Evolutionary conservation across 129 eudicot species (phyloP), one percentile per base, ranked within the genome.

Genomic region (Arctium lappa): DNA sequence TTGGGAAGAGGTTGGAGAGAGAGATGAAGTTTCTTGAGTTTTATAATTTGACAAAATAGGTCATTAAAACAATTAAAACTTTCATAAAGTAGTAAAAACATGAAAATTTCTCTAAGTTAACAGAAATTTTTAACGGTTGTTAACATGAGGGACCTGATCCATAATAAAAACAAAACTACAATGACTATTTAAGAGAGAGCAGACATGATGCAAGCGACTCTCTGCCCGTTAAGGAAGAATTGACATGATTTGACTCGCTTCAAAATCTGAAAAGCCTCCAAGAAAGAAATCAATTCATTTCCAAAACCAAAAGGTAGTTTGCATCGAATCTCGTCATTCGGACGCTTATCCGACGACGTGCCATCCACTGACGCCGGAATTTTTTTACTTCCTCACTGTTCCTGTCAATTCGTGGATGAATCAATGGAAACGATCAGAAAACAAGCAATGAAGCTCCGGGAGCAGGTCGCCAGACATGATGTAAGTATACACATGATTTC

Each of bases 391-490:
- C 75, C 29, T 40, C 68, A 2, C 5, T 32, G 7, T 16, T 74
- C 62, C 11, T 18, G 27, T 37, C 76, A 78, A 40, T 71, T 74
- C 31, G 78, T 68, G 69, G 73, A 92, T 46, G 56, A 10, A 92
- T 46, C 15, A 46, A 46, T 93, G 97, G 97, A 93, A 33, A 89
- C 97, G 40, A 87, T 93, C 87, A 90, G 94, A 78, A 93, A 93
- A 85, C 97, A 93, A 84, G 97, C 97, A 27, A 83, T 94, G 30
- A 93, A 86, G 90, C 91, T 93, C 88, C 88, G 94, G 60, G 97
- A 92, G 80, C 97, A 92, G 79, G 97, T 92, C 53, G 94, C 97
- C 76, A 85, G 89, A 78, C 97, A 90, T 74, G 94, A 92, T 50
- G 56, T 93, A 92, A 86, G 97, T 87, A 83, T 72, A 16, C 39